phyloP scores from a whole-genome alignment of 1,284 basidiomycete genomes.

The Golubevia pallescens region DNA sequence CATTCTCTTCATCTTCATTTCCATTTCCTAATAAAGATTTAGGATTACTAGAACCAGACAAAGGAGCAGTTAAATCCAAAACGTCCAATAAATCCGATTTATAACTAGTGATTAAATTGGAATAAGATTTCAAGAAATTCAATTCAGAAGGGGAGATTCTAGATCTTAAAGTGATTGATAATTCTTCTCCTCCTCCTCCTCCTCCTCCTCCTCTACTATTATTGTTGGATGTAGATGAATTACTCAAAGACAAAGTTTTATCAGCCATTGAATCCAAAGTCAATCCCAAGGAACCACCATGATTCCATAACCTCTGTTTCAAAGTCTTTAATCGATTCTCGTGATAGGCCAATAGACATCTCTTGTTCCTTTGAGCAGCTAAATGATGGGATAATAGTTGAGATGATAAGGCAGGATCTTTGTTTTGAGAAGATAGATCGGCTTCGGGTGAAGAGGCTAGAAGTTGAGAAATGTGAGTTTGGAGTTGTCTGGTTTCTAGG shows the following conservation, averaged over 20 bases:
- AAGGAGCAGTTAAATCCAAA: slow-evolving; percentile 27
- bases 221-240: not conserved
- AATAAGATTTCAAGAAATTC: slow-evolving; percentile 23
- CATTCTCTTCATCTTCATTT: not conserved
- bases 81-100: slow-evolving; percentile 35
- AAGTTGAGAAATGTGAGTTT: slow-evolving; percentile 24
- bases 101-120: slow-evolving; percentile 24
- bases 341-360: slow-evolving; percentile 54
- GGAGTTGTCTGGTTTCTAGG: slow-evolving; percentile 54
- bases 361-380: slow-evolving; percentile 48
- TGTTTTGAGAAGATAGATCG: slow-evolving; percentile 10
- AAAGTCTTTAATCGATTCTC: slow-evolving; percentile 36
- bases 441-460: slow-evolving; percentile 23
- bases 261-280: slow-evolving; percentile 23
- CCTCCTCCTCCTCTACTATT: not conserved
- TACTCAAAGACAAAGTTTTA: too few relatives aligned
- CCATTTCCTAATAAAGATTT: slow-evolving; percentile 1
- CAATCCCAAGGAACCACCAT: slow-evolving; percentile 25
- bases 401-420: slow-evolving; percentile 29
- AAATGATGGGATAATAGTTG: slow-evolving; percentile 50
- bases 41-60: slow-evolving; percentile 4
- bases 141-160: slow-evolving; percentile 24
- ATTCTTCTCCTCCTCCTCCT: slow-evolving; percentile 3
- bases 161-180: slow-evolving; percentile 8
- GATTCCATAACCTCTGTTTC: slow-evolving; percentile 22